Conservation (phyloP, 139 green algal genomes). For the Coelastrella sp. region DNA sequence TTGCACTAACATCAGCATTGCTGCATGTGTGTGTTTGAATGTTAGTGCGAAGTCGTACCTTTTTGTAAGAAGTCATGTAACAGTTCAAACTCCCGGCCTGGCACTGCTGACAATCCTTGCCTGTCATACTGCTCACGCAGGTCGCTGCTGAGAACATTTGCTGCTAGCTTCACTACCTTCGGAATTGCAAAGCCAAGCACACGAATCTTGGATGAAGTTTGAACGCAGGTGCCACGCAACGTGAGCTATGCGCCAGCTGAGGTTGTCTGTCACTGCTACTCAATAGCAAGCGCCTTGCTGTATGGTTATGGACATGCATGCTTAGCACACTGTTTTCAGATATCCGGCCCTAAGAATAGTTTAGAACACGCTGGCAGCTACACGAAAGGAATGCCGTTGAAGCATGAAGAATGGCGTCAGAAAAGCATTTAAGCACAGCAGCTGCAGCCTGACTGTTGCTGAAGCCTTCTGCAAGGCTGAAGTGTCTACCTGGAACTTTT, state of each 20-base stretch:
- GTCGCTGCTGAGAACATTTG: slow-evolving; percentile 39
- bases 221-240: too few relatives aligned
- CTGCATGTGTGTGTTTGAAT: background rate
- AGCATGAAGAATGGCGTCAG: too few relatives aligned
- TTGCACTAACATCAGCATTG: background rate
- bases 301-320: too few relatives aligned
- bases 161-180: slow-evolving; percentile 39
- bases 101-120: slow-evolving; percentile 30
- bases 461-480: background rate
- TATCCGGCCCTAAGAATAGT: too few relatives aligned
- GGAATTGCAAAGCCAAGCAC: background rate
- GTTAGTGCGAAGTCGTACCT: background rate
- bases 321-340: too few relatives aligned
- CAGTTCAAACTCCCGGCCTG: slow-evolving; percentile 17
- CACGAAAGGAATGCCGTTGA: too few relatives aligned
- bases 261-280: too few relatives aligned
- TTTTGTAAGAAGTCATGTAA: slow-evolving; percentile 18
- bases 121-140: slow-evolving; percentile 47
- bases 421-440: too few relatives aligned
- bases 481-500: slow-evolving; percentile 48
- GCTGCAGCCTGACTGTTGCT: background rate
- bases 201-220: background rate
- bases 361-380: too few relatives aligned
- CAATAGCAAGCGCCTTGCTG: too few relatives aligned
- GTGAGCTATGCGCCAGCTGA: too few relatives aligned